These are phyloP conservation scores for Dactylellina haptotyla DNA, from an alignment of 2,329 filamentous ascomycete species.

Conservation along the genomic window DNA sequence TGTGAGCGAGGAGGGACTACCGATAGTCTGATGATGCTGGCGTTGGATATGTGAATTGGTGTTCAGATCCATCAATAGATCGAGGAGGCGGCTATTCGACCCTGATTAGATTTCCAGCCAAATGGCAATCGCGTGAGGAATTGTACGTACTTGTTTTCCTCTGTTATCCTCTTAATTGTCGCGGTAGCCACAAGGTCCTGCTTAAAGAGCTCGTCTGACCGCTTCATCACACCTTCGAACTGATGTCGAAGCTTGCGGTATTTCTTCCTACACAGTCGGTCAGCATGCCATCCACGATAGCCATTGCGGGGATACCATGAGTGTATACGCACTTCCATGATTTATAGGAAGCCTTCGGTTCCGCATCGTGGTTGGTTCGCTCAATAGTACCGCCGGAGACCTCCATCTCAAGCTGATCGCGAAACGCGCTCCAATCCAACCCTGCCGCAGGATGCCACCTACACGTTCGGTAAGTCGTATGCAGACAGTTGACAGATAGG, in stretches of 20 bases:
- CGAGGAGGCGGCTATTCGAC: slow-evolving; percentile 77
- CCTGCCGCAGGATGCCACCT: slow-evolving; percentile 6
- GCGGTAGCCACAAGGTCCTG: slow-evolving; percentile 82
- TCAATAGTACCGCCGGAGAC: slow-evolving; percentile 52
- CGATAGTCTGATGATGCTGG: slow-evolving; percentile 78
- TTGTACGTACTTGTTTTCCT: slow-evolving; percentile 85
- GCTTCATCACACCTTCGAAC: slow-evolving; percentile 80
- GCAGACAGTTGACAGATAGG: background rate
- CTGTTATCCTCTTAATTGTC: slow-evolving; percentile 82
- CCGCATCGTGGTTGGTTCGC: slow-evolving; percentile 55
- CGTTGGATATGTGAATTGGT: slow-evolving; percentile 79
- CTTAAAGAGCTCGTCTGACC: slow-evolving; percentile 83
- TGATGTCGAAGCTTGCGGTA: slow-evolving; percentile 87
- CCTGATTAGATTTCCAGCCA: background rate
- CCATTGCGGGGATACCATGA: slow-evolving; percentile 57
- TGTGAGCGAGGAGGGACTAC: slow-evolving; percentile 61
- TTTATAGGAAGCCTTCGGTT: slow-evolving; percentile 60
- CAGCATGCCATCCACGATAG: slow-evolving; percentile 64
- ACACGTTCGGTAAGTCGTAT: slow-evolving; percentile 38
- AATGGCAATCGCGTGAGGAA: slow-evolving; percentile 54
- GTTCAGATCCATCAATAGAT: slow-evolving; percentile 90
- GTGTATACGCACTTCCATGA: slow-evolving; percentile 60
- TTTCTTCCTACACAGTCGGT: slow-evolving; percentile 77
- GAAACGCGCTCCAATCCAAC: slow-evolving; percentile 54
- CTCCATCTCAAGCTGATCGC: slow-evolving; percentile 54